Conservation (phyloP, 2,329 filamentous ascomycete genomes). For the Pseudopithomyces maydicus region DNA sequence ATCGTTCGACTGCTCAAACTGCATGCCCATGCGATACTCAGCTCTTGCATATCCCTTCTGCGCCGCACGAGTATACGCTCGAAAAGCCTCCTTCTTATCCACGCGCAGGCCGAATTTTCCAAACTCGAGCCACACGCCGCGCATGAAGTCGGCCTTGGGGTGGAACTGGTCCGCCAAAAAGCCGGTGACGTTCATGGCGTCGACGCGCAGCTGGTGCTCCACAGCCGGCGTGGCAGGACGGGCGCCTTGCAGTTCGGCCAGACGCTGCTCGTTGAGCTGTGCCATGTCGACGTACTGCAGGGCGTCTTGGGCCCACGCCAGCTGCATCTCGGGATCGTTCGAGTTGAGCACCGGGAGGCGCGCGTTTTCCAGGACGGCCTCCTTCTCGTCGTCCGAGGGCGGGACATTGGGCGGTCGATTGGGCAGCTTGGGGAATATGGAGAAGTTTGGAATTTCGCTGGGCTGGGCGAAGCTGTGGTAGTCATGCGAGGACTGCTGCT, state of each 20-base stretch:
- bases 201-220: constrained; percentile 84
- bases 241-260: constrained; percentile 61
- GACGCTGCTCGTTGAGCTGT: constrained; percentile 74
- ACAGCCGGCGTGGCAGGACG: constrained; percentile 81
- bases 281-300: constrained; percentile 86
- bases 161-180: constrained; percentile 92
- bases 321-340: constrained; percentile 93
- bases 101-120: constrained; percentile 89
- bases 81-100: constrained; percentile 94
- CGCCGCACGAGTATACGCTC: constrained; percentile 83
- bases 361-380: constrained; percentile 84
- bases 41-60: constrained; percentile 85
- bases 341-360: constrained; percentile 85
- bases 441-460: constrained; percentile 75
- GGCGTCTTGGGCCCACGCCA: constrained; percentile 94
- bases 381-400: constrained; percentile 91
- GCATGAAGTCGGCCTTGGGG: constrained; percentile 91
- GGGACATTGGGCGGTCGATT: constrained; percentile 85
- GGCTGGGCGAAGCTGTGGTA: constrained; percentile 46
- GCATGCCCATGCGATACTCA: constrained; percentile 97
- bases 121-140: constrained; percentile 97
- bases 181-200: constrained; percentile 88
- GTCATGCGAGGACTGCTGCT: constrained; percentile 39
- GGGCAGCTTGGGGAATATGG: constrained; percentile 85
- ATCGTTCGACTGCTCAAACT: constrained; percentile 94